Evolutionary conservation across 2,329 filamentous ascomycete species (phyloP).

Genomic region (Epichloe uncinata): DNA sequence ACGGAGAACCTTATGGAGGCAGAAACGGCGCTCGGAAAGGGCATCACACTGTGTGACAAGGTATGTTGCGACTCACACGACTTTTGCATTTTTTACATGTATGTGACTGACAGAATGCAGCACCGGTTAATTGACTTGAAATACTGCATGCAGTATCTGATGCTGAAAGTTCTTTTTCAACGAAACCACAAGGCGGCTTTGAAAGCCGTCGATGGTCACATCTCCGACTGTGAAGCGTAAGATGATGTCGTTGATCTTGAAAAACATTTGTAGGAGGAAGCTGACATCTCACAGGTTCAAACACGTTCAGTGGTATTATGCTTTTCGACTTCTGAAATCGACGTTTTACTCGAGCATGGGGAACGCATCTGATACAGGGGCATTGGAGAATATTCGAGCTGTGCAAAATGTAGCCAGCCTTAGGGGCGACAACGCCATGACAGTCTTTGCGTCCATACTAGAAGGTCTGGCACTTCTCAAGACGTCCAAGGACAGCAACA

Average conservation of each 20-base stretch:
- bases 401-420: slow-evolving; percentile 46
- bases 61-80: slow-evolving; percentile 20
- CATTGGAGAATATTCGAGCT: slow-evolving; percentile 55
- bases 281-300: slow-evolving; percentile 33
- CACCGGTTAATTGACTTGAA: slow-evolving; percentile 47
- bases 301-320: slow-evolving; percentile 62
- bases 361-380: slow-evolving; percentile 45
- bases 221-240: slow-evolving; percentile 53
- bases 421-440: slow-evolving; percentile 49
- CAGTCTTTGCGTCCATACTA: slow-evolving; percentile 50
- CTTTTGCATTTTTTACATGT: not conserved
- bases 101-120: slow-evolving; percentile 10
- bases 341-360: slow-evolving; percentile 52
- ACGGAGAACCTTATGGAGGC: slow-evolving; percentile 64
- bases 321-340: slow-evolving; percentile 60
- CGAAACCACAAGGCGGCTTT: slow-evolving; percentile 59
- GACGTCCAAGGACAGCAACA: slow-evolving; percentile 47
- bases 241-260: slow-evolving; percentile 12
- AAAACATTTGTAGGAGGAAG: not conserved
- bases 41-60: slow-evolving; percentile 55
- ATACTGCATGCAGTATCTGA: slow-evolving; percentile 64
- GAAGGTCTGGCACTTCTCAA: slow-evolving; percentile 59
- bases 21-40: slow-evolving; percentile 58
- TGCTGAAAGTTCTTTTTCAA: slow-evolving; percentile 56
- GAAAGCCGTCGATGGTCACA: slow-evolving; percentile 56